Evolutionary conservation across 257 asterid species (phyloP).

Genomic region (Haberlea rhodopensis): DNA sequence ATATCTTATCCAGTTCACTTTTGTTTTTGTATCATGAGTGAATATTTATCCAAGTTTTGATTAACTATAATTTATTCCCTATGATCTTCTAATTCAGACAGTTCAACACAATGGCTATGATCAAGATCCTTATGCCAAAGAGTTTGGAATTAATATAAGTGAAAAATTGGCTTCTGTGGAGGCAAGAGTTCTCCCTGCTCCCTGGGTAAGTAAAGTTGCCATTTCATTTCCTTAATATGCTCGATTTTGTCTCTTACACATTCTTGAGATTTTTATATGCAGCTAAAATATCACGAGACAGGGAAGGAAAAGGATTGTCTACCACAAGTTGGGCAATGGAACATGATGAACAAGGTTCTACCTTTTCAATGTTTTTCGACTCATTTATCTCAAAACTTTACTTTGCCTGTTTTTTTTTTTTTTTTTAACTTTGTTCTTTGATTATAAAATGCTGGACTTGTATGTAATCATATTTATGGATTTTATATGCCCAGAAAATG

Average conservation of each 20-base stretch:
- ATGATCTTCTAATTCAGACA: slow-evolving; percentile 48
- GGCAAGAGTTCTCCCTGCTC: slow-evolving; percentile 98
- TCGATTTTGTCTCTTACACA: slow-evolving; percentile 20
- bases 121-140: slow-evolving; percentile 90
- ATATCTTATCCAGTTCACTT: background rate
- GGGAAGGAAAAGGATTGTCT: slow-evolving; percentile 96
- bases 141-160: slow-evolving; percentile 86
- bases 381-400: background rate
- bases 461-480: background rate
- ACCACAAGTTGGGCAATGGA: slow-evolving; percentile 99
- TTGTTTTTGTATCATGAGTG: background rate
- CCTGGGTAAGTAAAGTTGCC: slow-evolving; percentile 66
- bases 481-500: slow-evolving; percentile 69
- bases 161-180: slow-evolving; percentile 85
- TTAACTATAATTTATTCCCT: background rate
- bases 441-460: background rate
- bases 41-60: slow-evolving; percentile 6
- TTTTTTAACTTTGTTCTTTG: background rate
- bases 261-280: slow-evolving; percentile 19
- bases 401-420: background rate
- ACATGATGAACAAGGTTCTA: slow-evolving; percentile 94
- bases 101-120: slow-evolving; percentile 83
- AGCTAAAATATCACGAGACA: slow-evolving; percentile 90
- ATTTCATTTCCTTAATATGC: background rate
- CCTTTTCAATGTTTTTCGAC: background rate